A percentile compares a stretch with the other conserved stretches of the same genome.
phyloP scores from a whole-genome alignment of 352 stramenopile genomes.

The Thalassiosira exigua region DNA sequence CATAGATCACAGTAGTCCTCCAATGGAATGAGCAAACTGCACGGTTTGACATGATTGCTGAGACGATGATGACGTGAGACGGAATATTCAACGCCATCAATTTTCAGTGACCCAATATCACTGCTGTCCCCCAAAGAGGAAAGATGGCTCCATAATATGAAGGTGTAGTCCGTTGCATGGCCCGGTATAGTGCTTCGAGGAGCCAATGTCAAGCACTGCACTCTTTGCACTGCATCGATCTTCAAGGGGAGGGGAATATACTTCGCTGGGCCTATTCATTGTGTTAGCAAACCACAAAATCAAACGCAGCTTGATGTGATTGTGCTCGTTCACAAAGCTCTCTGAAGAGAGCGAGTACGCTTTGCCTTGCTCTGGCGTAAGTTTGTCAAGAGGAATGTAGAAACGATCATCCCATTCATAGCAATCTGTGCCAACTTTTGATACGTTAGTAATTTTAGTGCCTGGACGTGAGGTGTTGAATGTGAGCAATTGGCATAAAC shows the following conservation, averaged over 20 bases:
- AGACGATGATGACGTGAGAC: background rate
- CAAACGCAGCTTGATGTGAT: background rate
- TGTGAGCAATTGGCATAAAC: background rate
- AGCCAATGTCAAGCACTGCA: background rate
- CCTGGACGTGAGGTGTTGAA: background rate
- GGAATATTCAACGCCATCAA: background rate
- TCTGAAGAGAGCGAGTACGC: background rate
- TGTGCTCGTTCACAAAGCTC: background rate
- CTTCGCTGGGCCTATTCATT: background rate
- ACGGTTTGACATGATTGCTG: slow-evolving; percentile 4
- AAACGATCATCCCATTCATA: background rate
- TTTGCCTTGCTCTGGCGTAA: background rate
- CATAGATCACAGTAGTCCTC: too few species aligned
- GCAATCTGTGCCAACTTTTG: background rate
- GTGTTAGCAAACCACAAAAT: background rate
- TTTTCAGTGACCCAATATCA: background rate
- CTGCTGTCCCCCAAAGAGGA: background rate
- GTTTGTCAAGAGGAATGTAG: background rate
- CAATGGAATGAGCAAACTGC: background rate
- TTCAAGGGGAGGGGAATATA: background rate
- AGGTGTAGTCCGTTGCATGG: background rate
- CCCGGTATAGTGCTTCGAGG: background rate
- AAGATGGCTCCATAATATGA: background rate
- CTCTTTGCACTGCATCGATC: background rate
- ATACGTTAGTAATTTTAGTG: slow-evolving; percentile 4